A percentile compares a stretch with the other conserved stretches of the same genome.
phyloP scores from a whole-genome alignment of 2,329 filamentous ascomycete species.

The Trichoderma atrobrunneum region DNA sequence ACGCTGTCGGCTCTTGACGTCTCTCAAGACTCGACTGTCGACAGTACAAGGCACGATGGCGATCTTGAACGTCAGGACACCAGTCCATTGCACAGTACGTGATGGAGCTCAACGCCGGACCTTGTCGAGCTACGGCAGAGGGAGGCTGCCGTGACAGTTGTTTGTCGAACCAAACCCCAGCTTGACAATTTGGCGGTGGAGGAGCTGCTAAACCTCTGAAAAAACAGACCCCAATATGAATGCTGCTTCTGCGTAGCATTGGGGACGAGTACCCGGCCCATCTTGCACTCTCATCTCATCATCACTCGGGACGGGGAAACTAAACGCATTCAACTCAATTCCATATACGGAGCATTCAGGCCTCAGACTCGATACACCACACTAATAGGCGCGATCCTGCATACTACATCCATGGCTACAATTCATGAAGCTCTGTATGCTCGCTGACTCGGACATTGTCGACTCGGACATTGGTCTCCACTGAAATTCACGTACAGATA shows the following conservation, averaged over 20 bases:
- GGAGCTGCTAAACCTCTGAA: not conserved
- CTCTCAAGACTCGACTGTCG: not conserved
- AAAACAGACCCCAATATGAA: slow-evolving; percentile 2
- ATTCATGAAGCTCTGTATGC: too few species aligned
- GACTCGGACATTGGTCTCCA: too few species aligned
- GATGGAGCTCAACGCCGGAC: not conserved
- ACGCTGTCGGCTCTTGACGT: not conserved
- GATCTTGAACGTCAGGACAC: not conserved
- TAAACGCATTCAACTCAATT: not conserved
- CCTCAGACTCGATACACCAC: not conserved
- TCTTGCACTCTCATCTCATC: not conserved
- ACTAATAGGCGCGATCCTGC: not conserved
- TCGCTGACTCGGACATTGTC: too few species aligned
- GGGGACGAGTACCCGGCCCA: slow-evolving; percentile 1
- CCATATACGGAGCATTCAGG: too few species aligned
- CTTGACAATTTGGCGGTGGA: not conserved
- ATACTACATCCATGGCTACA: not conserved
- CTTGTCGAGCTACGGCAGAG: not conserved
- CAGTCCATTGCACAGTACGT: not conserved
- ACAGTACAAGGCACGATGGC: not conserved
- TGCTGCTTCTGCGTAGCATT: slow-evolving; percentile 1
- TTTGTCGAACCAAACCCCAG: slow-evolving; percentile 1
- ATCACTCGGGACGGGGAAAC: not conserved
- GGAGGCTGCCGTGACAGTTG: not conserved
- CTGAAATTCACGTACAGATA: too few species aligned